Conservation (phyloP, 2,329 filamentous ascomycete species). For the Penicillium crustosum region DNA sequence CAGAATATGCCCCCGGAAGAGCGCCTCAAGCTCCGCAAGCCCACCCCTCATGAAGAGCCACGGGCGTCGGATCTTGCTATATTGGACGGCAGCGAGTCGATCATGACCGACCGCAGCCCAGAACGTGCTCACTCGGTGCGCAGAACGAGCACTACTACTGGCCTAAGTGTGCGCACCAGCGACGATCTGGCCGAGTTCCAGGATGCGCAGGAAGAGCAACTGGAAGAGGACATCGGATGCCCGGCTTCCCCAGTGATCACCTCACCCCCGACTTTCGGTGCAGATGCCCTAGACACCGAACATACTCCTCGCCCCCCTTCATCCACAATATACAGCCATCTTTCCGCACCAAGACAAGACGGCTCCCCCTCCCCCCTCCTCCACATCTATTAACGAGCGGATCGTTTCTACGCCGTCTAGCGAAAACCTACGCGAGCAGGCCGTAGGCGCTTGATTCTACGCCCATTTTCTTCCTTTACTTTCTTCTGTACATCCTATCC, state of each 20-base stretch:
- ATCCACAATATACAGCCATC: conserved; percentile 10
- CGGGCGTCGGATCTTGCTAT: conserved; percentile 35
- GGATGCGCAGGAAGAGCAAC: conserved; percentile 24
- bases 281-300: not conserved
- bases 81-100: conserved; percentile 29
- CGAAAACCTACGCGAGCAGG: conserved; percentile 25
- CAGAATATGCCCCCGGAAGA: conserved; percentile 74
- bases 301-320: conserved; percentile 7
- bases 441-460: conserved; percentile 19
- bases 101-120: conserved; percentile 30
- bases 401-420: conserved; percentile 19
- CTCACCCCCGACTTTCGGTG: not conserved
- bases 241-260: conserved; percentile 3
- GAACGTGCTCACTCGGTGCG: conserved; percentile 61
- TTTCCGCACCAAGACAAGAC: conserved; percentile 14
- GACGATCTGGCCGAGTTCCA: conserved; percentile 27
- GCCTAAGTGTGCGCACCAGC: conserved; percentile 49
- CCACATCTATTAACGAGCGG: conserved; percentile 21
- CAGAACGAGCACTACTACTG: conserved; percentile 66
- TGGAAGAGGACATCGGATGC: conserved; percentile 8
- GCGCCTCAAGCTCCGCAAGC: conserved; percentile 63
- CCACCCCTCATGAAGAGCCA: conserved; percentile 41
- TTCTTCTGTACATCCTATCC: conserved; percentile 21
- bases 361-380: conserved; percentile 16
- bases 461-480: not conserved